Conservation (phyloP, 2,329 filamentous ascomycete genomes). For the Aureobasidium vineae region DNA sequence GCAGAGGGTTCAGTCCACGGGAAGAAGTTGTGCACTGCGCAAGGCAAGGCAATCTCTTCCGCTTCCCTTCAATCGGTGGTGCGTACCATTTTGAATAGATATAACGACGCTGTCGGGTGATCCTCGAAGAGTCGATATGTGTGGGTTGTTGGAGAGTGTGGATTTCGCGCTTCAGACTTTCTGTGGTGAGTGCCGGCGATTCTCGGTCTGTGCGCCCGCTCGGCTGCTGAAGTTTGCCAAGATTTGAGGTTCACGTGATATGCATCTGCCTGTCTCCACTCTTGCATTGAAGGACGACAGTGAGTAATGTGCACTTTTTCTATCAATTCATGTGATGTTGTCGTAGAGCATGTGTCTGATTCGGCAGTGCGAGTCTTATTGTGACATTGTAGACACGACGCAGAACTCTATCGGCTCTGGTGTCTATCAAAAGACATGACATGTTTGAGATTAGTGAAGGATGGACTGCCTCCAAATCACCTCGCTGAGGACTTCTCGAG, state of each 20-base stretch:
- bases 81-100: conserved; percentile 44
- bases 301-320: no score
- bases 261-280: not conserved
- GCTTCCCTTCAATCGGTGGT: not conserved
- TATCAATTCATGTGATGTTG: no score
- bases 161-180: not conserved
- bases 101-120: conserved; percentile 42
- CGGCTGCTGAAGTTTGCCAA: conserved; percentile 1
- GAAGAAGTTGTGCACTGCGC: not conserved
- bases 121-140: conserved; percentile 44
- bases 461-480: no score
- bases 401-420: no score
- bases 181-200: not conserved
- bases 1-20: not conserved
- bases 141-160: conserved; percentile 8
- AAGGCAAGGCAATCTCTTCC: not conserved
- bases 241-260: not conserved
- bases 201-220: conserved; percentile 5
- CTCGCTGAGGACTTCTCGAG: no score
- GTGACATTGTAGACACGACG: no score
- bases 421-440: no score
- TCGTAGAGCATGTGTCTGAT: no score
- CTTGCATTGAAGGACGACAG: no score
- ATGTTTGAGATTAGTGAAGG: no score
- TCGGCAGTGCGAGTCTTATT: no score